A percentile compares a stretch with the other conserved stretches of the same genome.
These are phyloP conservation scores for Colletotrichum neosansevieriae DNA, from an alignment of 2,329 filamentous ascomycete species.

Conservation along the genomic window DNA sequence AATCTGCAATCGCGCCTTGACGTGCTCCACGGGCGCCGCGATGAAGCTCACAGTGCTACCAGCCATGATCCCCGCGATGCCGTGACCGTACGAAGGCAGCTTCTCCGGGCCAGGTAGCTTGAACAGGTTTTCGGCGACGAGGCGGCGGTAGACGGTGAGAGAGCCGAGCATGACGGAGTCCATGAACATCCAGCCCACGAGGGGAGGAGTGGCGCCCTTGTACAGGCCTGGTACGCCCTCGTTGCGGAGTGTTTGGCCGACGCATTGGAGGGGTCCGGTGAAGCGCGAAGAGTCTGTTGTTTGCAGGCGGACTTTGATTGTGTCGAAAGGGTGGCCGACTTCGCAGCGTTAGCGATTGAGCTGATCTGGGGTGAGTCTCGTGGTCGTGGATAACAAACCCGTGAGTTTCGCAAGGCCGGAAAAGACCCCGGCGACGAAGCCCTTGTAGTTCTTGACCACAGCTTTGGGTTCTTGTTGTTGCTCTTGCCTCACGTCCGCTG, in stretches of 20 bases:
- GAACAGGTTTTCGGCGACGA: constrained; percentile 86
- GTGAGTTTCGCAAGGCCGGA: constrained; percentile 91
- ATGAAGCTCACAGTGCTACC: constrained; percentile 93
- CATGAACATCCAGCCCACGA: constrained; percentile 99
- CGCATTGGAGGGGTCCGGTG: constrained; percentile 85
- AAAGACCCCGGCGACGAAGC: constrained; percentile 97
- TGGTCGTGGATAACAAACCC: constrained; percentile 55
- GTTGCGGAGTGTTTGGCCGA: constrained; percentile 84
- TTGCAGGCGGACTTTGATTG: constrained; percentile 95
- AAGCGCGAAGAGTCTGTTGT: constrained; percentile 85
- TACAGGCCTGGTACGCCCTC: constrained; percentile 90
- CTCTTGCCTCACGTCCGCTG: constrained; percentile 45
- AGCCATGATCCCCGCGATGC: constrained; percentile 86
- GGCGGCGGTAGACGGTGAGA: constrained; percentile 86
- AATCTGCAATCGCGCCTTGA: constrained; percentile 93
- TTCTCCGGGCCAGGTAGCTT: constrained; percentile 52
- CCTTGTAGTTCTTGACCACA: constrained; percentile 78
- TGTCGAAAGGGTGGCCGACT: constrained; percentile 88
- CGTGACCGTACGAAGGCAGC: constrained; percentile 84
- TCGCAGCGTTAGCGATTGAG: constrained; percentile 21
- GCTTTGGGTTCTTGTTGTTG: constrained; percentile 50
- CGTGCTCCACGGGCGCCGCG: constrained; percentile 92
- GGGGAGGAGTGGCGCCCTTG: constrained; percentile 91
- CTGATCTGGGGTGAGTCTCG: not conserved
- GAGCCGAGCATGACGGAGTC: constrained; percentile 92